Conservation (phyloP, 2,329 filamentous ascomycete genomes). For the Aurifilum marmelostoma region DNA sequence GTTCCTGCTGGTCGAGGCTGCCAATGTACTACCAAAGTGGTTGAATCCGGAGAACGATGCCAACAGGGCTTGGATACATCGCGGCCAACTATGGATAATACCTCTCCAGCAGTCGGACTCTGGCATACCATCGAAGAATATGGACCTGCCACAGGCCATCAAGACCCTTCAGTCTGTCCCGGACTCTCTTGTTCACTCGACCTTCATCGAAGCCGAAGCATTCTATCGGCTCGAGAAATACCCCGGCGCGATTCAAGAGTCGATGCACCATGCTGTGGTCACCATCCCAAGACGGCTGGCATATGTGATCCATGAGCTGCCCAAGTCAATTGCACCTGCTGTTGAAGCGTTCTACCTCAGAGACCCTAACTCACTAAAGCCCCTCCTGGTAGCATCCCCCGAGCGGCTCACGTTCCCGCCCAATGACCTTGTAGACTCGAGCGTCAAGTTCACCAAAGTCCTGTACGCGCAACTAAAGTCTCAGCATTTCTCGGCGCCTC, state of each 20-base stretch:
- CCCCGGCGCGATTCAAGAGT: slow-evolving; percentile 72
- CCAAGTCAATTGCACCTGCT: slow-evolving; percentile 77
- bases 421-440: slow-evolving; percentile 76
- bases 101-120: slow-evolving; percentile 50
- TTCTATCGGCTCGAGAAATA: slow-evolving; percentile 89
- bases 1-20: slow-evolving; percentile 92
- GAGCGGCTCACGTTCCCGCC: slow-evolving; percentile 67
- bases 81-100: slow-evolving; percentile 75
- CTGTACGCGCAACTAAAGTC: slow-evolving; percentile 89
- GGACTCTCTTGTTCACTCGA: slow-evolving; percentile 68
- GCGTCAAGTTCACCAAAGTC: slow-evolving; percentile 82
- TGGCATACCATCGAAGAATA: slow-evolving; percentile 41
- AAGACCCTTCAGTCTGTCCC: slow-evolving; percentile 60
- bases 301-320: slow-evolving; percentile 74
- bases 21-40: slow-evolving; percentile 85
- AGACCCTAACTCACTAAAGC: slow-evolving; percentile 75
- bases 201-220: slow-evolving; percentile 80
- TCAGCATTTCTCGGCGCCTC: slow-evolving; percentile 75
- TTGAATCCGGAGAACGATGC: slow-evolving; percentile 87
- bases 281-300: slow-evolving; percentile 82
- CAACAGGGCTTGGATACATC: slow-evolving; percentile 87
- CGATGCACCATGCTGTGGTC: slow-evolving; percentile 74
- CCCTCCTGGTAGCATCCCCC: slow-evolving; percentile 60
- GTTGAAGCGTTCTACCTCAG: slow-evolving; percentile 92
- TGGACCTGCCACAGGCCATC: slow-evolving; percentile 69